Conservation (phyloP, 2,329 filamentous ascomycete genomes). For the Trichoderma polysporum region DNA sequence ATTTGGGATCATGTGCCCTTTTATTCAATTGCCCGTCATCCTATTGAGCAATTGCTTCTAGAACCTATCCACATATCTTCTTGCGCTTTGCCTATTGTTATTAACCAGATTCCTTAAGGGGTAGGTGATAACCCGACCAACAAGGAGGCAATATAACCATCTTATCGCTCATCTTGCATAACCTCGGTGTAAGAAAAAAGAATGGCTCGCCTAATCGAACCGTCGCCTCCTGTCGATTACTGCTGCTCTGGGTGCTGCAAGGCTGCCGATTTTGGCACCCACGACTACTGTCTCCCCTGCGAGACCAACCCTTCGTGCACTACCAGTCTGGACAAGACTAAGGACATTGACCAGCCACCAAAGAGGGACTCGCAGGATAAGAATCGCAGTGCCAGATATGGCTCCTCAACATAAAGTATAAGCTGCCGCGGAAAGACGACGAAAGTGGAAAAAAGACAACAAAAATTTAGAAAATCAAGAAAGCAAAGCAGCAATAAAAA, state of each 20-base stretch:
- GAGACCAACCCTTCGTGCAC: conserved; percentile 29
- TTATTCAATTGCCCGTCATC: neutral
- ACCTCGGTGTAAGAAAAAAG: neutral
- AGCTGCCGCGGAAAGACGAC: neutral
- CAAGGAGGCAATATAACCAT: neutral
- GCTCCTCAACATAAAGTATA: neutral
- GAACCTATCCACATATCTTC: neutral
- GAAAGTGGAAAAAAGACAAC: neutral
- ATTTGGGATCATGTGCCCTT: conserved; percentile 12
- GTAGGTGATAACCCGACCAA: conserved; percentile 12
- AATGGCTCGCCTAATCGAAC: conserved; percentile 16
- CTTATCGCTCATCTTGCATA: neutral
- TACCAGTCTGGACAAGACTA: conserved; percentile 16
- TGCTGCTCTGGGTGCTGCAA: conserved; percentile 37
- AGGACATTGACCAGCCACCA: conserved; percentile 9
- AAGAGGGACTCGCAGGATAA: neutral
- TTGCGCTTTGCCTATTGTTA: neutral
- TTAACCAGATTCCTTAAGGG: conserved; percentile 7
- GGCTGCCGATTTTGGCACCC: conserved; percentile 32
- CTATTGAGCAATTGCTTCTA: neutral
- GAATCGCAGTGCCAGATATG: neutral
- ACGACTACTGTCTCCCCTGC: conserved; percentile 36
- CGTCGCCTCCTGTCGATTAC: conserved; percentile 21
- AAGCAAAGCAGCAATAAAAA: neutral
- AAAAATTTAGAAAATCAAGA: neutral